These are phyloP conservation scores for Coemansia sp. DNA, from an alignment of 192 early-diverging fungal species.

Conservation along the genomic window DNA sequence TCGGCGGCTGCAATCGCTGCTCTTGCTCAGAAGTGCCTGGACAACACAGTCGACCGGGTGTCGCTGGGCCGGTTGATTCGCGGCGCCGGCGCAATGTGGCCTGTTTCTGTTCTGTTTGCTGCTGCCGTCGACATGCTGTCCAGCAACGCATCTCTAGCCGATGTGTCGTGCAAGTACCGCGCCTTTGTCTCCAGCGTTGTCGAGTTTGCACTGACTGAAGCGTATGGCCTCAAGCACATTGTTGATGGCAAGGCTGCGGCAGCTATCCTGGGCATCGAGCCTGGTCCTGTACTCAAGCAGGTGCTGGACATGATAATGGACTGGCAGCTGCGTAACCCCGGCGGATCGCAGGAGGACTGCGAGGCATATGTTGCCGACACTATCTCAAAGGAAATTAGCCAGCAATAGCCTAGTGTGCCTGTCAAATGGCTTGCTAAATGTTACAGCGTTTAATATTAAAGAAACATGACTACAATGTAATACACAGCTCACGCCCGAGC, in stretches of 20 bases:
- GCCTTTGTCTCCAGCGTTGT: conserved; percentile 17
- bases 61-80: conserved; percentile 65
- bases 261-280: conserved; percentile 64
- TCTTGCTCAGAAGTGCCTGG: conserved; percentile 4
- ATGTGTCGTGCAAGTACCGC: conserved; percentile 27
- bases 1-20: conserved; percentile 15
- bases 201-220: conserved; percentile 21
- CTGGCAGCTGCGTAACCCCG: conserved; percentile 80
- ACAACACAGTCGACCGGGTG: conserved; percentile 13
- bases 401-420: not conserved
- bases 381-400: not conserved
- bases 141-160: not conserved
- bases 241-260: conserved; percentile 65
- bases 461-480: not conserved
- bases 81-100: conserved; percentile 60
- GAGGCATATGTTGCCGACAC: conserved; percentile 51
- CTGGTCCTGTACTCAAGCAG: conserved; percentile 67
- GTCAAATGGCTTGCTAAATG: not conserved
- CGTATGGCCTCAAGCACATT: conserved; percentile 45
- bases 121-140: conserved; percentile 51
- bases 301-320: conserved; percentile 71
- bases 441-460: not conserved
- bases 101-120: conserved; percentile 50
- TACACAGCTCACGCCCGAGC: no score
- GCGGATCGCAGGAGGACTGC: conserved; percentile 64